Evolutionary conservation across 495 filamentous ascomycete genomes (phyloP), one percentile per base, ranked within the genome.

Genomic region (Evernia prunastri): DNA sequence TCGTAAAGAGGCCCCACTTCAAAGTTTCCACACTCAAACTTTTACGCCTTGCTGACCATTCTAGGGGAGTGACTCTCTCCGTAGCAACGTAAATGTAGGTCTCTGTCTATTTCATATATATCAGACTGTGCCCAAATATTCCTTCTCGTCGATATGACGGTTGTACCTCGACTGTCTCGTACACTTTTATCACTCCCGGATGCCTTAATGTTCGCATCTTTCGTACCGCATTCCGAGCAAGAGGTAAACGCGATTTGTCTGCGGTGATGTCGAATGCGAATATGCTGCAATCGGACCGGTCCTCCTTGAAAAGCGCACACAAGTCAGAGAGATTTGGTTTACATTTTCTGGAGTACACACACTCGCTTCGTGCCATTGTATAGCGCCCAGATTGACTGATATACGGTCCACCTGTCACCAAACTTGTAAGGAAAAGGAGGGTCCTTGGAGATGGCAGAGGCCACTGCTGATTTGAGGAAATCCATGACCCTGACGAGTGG

Each of bases 381-480:
- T 31, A 98, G 79, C 6, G 86, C 87, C 93, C 94, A 97, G 63
- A 97, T 89, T 25, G 92, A 92, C 69, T 89, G 85, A 71, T 93
- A 89, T 36, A 91, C 77, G 68, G 96, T 92, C 56, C 96, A 87
- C 72, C 87, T 82, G 75, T 98, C 94, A 68, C 92, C 92, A 68
- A 97, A 91, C 25, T 82, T 87, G 73, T 95, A 97, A 12, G 91
- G 91, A 69, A 96, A 95, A 6, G 91, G 85, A 39, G 91, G 92
- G 23, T 92, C 92, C 75, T 96, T 96, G 18, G 94, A 89, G 69
- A 97, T 97, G 63, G 93, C 93, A 47, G 94, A 96, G 42, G 91
- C 91, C 70, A 98, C 91, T 47, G 95, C 95, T 56, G 90, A 96
- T 77, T 97, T 98, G 64, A 98, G 82, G 72, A 97, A 97, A 70